Conservation (phyloP, 192 early-diverging fungal genomes). For the Cetraspora pellucida region DNA sequence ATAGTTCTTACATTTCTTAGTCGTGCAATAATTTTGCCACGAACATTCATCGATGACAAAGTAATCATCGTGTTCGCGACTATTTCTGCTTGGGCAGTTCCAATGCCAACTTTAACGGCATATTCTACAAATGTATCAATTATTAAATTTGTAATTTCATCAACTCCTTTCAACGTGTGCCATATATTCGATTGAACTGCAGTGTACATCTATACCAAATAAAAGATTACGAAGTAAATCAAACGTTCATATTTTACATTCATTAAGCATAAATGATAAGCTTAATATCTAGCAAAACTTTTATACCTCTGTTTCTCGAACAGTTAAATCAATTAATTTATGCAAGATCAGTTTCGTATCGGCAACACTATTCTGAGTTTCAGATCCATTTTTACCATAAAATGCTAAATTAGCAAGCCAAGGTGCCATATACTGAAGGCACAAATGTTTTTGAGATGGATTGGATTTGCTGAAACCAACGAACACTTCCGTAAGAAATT, state of each 20-base stretch:
- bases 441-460: conserved; percentile 71
- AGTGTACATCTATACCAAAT: conserved; percentile 65
- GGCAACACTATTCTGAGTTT: conserved; percentile 50
- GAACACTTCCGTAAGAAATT: conserved; percentile 85
- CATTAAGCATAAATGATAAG: neutral
- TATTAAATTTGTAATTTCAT: conserved; percentile 77
- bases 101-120: conserved; percentile 76
- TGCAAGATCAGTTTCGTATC: conserved; percentile 76
- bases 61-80: conserved; percentile 86
- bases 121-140: conserved; percentile 78
- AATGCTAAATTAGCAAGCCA: conserved; percentile 82
- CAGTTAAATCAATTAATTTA: conserved; percentile 77
- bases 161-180: conserved; percentile 74
- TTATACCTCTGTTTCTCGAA: conserved; percentile 71
- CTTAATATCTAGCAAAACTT: neutral
- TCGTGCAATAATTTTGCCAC: conserved; percentile 79
- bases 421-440: conserved; percentile 87
- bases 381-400: conserved; percentile 51
- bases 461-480: conserved; percentile 77
- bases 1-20: conserved; percentile 64
- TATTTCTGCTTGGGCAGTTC: conserved; percentile 77
- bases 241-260: conserved; percentile 23
- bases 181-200: conserved; percentile 85
- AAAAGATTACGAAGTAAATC: conserved; percentile 20
- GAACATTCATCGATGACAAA: conserved; percentile 73